phyloP scores from a whole-genome alignment of 306 rosid species.

The Castanea crenata region DNA sequence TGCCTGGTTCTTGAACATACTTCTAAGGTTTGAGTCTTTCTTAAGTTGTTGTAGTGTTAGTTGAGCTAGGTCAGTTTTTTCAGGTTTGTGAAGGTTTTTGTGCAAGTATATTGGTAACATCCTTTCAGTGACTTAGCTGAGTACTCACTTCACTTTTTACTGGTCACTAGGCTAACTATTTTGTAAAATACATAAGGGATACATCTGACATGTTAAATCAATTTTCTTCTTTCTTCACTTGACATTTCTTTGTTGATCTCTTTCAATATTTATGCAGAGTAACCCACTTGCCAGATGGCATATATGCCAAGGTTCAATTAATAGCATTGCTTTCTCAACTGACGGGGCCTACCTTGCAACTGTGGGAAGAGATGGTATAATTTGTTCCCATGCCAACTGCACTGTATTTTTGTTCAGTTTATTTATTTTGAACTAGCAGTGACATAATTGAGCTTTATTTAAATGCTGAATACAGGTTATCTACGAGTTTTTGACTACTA shows the following conservation, averaged over 20 bases:
- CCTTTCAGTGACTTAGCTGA: not conserved
- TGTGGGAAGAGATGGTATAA: conserved; percentile 92
- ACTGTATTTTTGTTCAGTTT: not conserved
- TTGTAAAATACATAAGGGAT: not conserved
- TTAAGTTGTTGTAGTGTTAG: not conserved
- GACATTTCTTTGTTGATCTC: conserved; percentile 1
- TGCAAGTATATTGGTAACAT: not conserved
- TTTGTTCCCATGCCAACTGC: conserved; percentile 14
- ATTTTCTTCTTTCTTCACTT: not conserved
- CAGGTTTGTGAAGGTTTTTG: not conserved
- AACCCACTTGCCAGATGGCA: conserved; percentile 97
- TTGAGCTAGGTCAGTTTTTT: not conserved
- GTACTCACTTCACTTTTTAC: not conserved
- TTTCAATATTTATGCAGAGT: conserved; percentile 53
- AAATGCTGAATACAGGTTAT: conserved; percentile 58
- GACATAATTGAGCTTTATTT: conserved; percentile 19
- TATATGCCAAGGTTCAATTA: conserved; percentile 86
- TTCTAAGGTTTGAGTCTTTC: not conserved
- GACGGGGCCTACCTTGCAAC: conserved; percentile 83
- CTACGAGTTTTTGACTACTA: conserved; percentile 88
- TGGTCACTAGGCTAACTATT: not conserved
- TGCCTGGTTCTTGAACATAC: not conserved
- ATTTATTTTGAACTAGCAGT: not conserved
- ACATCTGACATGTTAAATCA: not conserved
- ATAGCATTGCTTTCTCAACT: conserved; percentile 77